Evolutionary conservation across 1,284 basidiomycete species (phyloP), one percentile per base, ranked within the genome.

Genomic region (Melampsora americana): DNA sequence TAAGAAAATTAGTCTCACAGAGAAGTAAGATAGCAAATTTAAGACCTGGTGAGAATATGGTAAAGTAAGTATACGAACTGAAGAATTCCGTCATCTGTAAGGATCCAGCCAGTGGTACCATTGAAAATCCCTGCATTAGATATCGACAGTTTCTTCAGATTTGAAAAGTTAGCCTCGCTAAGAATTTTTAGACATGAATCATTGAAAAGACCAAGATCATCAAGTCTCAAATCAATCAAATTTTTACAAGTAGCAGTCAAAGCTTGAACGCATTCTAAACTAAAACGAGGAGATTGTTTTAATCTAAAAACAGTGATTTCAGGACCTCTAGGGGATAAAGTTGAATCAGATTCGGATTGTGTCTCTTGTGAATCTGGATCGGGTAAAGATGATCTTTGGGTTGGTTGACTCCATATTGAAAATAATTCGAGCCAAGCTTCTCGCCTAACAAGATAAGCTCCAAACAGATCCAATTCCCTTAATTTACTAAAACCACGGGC

Each of bases 401-500:
- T 26, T 46, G 59, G 35, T 20, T 56, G 23, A 68, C n/a, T 69
- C 62, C 64, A 68, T 1, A 30, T 26, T 28, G 39, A 32, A n/a
- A 56, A 74, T 20, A 48, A 30, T 9, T 50, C 18, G 0, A 66
- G 59, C 53, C 60, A 70, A 44, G n/a, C 35, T 7, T 48, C 26
- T 16, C 42, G 16, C 14, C 61, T 20, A 32, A 96, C 90, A 30
- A 96, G 88, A 84, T 93, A 97, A 0, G 93, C 92, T 0, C 92
- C 95, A 32, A 92, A 89, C 6, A 99, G 89, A 80, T 92, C 90
- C 9, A 99, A 81, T 28, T 87, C 87, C 23, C 84, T 86, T 48
- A 99, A 87, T 9, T 87, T 82, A 0, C 87, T 87, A 30, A 98
- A 86, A 1, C 87, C 86, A 6, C 83, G 85, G 14, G 86, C 86